These are phyloP conservation scores for Seminavis robusta DNA, from an alignment of 108 stramenopile genomes.

Conservation along the genomic window DNA sequence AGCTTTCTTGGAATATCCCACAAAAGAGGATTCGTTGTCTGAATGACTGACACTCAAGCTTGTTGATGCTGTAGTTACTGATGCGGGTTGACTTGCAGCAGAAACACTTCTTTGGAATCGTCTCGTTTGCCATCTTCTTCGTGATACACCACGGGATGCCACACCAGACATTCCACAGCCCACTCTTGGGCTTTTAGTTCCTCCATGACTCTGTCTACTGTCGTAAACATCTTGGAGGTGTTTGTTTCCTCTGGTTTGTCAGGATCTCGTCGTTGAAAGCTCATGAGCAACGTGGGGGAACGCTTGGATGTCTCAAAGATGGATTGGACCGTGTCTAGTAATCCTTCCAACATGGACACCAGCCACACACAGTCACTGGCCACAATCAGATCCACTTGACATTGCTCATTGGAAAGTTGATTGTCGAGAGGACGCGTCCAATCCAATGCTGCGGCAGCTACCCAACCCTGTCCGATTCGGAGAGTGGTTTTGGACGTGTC, in stretches of 20 bases:
- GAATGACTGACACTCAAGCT: no score
- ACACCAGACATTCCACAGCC: slow-evolving; percentile 60
- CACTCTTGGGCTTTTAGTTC: slow-evolving; percentile 42
- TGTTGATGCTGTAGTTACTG: no score
- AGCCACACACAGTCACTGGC: slow-evolving; percentile 70
- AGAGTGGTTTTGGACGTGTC: slow-evolving; percentile 4
- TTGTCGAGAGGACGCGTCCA: slow-evolving; percentile 51
- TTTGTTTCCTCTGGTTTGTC: slow-evolving; percentile 5
- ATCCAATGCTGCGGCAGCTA: slow-evolving; percentile 38
- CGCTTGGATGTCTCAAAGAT: slow-evolving; percentile 33
- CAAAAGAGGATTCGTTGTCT: no score
- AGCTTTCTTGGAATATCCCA: no score
- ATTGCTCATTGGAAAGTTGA: slow-evolving; percentile 29
- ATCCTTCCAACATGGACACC: slow-evolving; percentile 50
- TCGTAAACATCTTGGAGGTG: slow-evolving; percentile 46
- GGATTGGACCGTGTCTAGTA: slow-evolving; percentile 45
- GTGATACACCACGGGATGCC: slow-evolving; percentile 22
- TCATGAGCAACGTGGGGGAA: slow-evolving; percentile 43
- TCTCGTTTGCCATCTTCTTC: neutral
- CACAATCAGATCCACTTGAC: slow-evolving; percentile 45
- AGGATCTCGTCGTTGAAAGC: slow-evolving; percentile 65
- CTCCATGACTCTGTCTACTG: slow-evolving; percentile 38
- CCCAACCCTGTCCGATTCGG: slow-evolving; percentile 61
- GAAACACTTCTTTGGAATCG: no score
- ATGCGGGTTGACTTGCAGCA: no score